Percentiles rank a stretch among this genome's conserved stretches.
These are phyloP conservation scores for Smittium mucronatum DNA, from an alignment of 371 early-diverging fungal genomes.

Conservation along the genomic window DNA sequence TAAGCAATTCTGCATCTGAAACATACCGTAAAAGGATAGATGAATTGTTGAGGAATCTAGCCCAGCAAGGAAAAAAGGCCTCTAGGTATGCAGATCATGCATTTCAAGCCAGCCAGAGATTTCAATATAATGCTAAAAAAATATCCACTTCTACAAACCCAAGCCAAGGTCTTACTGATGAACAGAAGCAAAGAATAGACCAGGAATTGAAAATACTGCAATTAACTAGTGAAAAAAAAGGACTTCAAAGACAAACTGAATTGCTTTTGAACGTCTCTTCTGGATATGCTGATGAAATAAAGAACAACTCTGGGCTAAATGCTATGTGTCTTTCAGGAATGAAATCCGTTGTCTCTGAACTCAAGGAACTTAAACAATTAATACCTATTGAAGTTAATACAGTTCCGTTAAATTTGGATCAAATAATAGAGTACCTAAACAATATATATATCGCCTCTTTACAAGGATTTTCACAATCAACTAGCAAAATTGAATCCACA, in stretches of 20 bases:
- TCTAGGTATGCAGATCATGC: conserved; percentile 24
- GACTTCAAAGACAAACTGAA: conserved; percentile 27
- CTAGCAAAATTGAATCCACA: conserved; percentile 26
- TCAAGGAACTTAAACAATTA: conserved; percentile 9
- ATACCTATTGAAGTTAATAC: conserved; percentile 2
- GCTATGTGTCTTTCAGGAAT: conserved; percentile 35
- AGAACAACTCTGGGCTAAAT: conserved; percentile 33
- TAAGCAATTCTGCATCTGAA: background rate
- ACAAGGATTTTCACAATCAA: conserved; percentile 36
- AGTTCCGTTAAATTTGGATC: conserved; percentile 14
- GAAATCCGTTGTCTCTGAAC: conserved; percentile 16
- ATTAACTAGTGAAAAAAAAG: conserved; percentile 26
- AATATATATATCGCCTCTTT: conserved; percentile 38
- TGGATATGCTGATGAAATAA: conserved; percentile 32
- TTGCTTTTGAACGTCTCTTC: conserved; percentile 30
- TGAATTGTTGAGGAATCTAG: conserved; percentile 34
- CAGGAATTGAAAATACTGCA: conserved; percentile 27
- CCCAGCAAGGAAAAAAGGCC: conserved; percentile 32
- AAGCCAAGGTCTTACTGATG: conserved; percentile 30
- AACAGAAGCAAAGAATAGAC: conserved; percentile 30
- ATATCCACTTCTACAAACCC: conserved; percentile 29
- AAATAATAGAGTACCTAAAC: conserved; percentile 21
- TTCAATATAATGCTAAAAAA: conserved; percentile 23
- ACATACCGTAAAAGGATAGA: conserved; percentile 33
- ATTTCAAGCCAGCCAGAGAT: conserved; percentile 30